Percentiles rank a stretch among this genome's conserved stretches.
Conservation (phyloP, 768 basidiomycete genomes). For the Dioszegia crocea region DNA sequence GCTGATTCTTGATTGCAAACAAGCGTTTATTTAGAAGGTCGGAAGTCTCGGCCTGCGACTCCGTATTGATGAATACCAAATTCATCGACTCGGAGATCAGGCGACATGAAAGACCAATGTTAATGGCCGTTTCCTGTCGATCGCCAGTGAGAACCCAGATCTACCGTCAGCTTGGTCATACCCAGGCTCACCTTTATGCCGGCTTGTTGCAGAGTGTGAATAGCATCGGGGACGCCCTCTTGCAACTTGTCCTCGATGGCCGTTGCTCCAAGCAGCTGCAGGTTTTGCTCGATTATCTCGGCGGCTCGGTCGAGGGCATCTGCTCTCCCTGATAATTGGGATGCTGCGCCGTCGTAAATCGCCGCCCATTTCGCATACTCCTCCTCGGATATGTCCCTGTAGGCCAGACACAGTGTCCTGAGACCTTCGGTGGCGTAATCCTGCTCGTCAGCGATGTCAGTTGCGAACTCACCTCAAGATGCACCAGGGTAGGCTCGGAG, state of each 20-base stretch:
- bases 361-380: constrained; percentile 85
- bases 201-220: constrained; percentile 94
- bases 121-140: constrained; percentile 97
- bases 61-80: constrained; percentile 91
- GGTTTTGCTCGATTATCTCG: constrained; percentile 90
- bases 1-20: constrained; percentile 86
- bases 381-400: constrained; percentile 80
- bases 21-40: constrained; percentile 85
- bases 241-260: constrained; percentile 98
- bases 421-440: constrained; percentile 97
- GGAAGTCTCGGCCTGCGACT: constrained; percentile 70
- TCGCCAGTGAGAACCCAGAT: constrained; percentile 99
- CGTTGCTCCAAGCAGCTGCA: constrained; percentile 89
- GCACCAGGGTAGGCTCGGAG: constrained; percentile 73
- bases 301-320: constrained; percentile 93
- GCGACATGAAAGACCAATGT: constrained; percentile 95
- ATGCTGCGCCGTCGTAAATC: constrained; percentile 85
- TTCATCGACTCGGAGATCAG: constrained; percentile 99
- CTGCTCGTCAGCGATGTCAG: constrained; percentile 43
- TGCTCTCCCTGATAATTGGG: constrained; percentile 83
- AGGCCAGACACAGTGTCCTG: constrained; percentile 92
- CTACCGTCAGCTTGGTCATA: constrained; percentile 49
- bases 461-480: constrained; percentile 61
- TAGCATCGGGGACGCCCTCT: constrained; percentile 96
- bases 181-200: constrained; percentile 72